Percentiles rank a stretch among this genome's conserved stretches.
Evolutionary conservation across 192 early-diverging fungal genomes (phyloP).

Genomic region (Dissophora globulifera): DNA sequence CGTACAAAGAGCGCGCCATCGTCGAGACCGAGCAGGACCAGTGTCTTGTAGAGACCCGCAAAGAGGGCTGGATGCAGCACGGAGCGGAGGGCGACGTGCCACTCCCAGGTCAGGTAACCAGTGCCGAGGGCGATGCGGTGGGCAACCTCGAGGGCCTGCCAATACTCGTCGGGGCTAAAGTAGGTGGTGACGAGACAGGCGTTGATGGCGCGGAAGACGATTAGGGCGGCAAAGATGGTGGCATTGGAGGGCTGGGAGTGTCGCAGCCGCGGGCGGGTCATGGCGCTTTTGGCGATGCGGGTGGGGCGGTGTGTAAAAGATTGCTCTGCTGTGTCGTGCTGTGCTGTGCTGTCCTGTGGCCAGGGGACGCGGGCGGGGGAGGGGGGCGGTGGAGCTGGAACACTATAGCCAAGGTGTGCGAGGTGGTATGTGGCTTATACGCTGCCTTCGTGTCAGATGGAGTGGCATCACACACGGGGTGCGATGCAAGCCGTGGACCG

Average conservation of each 20-base stretch:
- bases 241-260: not conserved
- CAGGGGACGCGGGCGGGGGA: too few relatives aligned
- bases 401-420: too few relatives aligned
- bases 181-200: conserved; percentile 75
- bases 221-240: conserved; percentile 44
- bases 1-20: conserved; percentile 76
- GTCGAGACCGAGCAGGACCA: conserved; percentile 72
- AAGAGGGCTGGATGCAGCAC: conserved; percentile 88
- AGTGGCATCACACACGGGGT: too few relatives aligned
- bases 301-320: too few relatives aligned
- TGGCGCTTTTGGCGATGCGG: too few relatives aligned
- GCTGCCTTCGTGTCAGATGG: too few relatives aligned
- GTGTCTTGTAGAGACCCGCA: conserved; percentile 75
- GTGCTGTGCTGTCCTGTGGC: too few relatives aligned
- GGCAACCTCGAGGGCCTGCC: conserved; percentile 95
- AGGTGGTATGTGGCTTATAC: too few relatives aligned
- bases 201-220: conserved; percentile 73
- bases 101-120: conserved; percentile 96
- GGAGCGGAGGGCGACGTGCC: conserved; percentile 83
- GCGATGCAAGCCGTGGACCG: too few relatives aligned
- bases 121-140: conserved; percentile 88
- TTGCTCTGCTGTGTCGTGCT: too few relatives aligned
- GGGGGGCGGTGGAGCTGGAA: too few relatives aligned
- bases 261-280: not conserved
- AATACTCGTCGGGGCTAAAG: conserved; percentile 96